A percentile compares a stretch with the other conserved stretches of the same genome.
Conservation (phyloP, 345 rosid species). For the Arabidopsis arenosa region DNA sequence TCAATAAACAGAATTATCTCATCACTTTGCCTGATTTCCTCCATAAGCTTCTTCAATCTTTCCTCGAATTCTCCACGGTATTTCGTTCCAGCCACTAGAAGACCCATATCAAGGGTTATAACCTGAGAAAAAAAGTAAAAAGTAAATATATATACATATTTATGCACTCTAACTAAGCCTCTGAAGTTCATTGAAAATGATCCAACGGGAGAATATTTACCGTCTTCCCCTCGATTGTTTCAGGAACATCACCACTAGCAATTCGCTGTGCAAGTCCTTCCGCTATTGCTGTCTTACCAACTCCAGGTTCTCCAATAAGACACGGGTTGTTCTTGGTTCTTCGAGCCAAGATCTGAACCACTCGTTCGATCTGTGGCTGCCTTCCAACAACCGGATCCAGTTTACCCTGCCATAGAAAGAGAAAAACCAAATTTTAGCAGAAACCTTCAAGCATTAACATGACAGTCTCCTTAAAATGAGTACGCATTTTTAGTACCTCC, state of each 20-base stretch:
- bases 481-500: slow-evolving; percentile 59
- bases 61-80: slow-evolving; percentile 99
- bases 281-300: slow-evolving; percentile 99
- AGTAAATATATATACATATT: background rate
- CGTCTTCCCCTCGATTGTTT: slow-evolving; percentile 96
- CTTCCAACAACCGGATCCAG: slow-evolving; percentile 99
- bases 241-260: slow-evolving; percentile 95
- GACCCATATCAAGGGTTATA: slow-evolving; percentile 99
- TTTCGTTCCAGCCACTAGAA: slow-evolving; percentile 98
- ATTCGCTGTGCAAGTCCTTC: slow-evolving; percentile 99
- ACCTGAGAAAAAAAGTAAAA: slow-evolving; percentile 53
- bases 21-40: slow-evolving; percentile 98
- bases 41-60: slow-evolving; percentile 98
- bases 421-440: background rate
- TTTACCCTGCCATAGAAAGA: slow-evolving; percentile 69
- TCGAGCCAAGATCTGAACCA: slow-evolving; percentile 93
- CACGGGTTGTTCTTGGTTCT: slow-evolving; percentile 98
- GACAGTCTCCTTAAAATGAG: slow-evolving; percentile 10
- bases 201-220: slow-evolving; percentile 40
- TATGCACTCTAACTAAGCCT: slow-evolving; percentile 1
- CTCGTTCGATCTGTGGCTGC: slow-evolving; percentile 94
- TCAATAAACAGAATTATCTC: slow-evolving; percentile 97
- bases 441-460: slow-evolving; percentile 17
- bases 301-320: slow-evolving; percentile 99
- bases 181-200: background rate